Conservation (phyloP, 2,329 filamentous ascomycete genomes). For the Pseudomassariella vexata region DNA sequence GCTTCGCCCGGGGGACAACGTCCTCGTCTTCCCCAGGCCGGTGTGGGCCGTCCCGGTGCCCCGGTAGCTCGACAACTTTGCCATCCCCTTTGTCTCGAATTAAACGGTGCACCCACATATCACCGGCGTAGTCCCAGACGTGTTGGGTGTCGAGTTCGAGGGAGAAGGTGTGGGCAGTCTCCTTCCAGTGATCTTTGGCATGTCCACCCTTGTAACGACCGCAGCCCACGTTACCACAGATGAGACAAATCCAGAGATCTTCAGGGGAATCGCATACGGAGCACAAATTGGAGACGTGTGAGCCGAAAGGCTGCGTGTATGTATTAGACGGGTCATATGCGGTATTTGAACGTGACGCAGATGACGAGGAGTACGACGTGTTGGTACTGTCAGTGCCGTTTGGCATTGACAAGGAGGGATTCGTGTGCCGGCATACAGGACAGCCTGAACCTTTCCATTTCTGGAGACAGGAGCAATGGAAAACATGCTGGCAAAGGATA, state of each 20-base stretch:
- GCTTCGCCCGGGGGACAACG: slow-evolving; percentile 62
- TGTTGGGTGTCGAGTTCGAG: slow-evolving; percentile 91
- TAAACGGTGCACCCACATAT: slow-evolving; percentile 91
- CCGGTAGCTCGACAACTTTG: slow-evolving; percentile 85
- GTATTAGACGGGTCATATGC: slow-evolving; percentile 42
- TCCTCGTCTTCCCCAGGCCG: slow-evolving; percentile 47
- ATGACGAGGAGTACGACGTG: slow-evolving; percentile 9
- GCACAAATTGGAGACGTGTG: slow-evolving; percentile 64
- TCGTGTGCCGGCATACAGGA: slow-evolving; percentile 88
- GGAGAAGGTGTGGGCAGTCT: slow-evolving; percentile 83
- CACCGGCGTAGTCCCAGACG: slow-evolving; percentile 96
- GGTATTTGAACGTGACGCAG: slow-evolving; percentile 14
- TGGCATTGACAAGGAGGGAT: slow-evolving; percentile 26
- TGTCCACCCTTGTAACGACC: slow-evolving; percentile 92
- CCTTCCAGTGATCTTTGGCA: slow-evolving; percentile 88
- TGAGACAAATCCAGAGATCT: slow-evolving; percentile 92
- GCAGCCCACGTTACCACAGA: slow-evolving; percentile 89
- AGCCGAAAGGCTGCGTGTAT: slow-evolving; percentile 51
- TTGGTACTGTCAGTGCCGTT: slow-evolving; percentile 1
- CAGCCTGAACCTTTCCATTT: slow-evolving; percentile 95
- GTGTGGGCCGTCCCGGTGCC: slow-evolving; percentile 28
- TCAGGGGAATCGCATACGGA: slow-evolving; percentile 71
- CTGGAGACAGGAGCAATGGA: slow-evolving; percentile 92
- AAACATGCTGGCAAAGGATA: slow-evolving; percentile 95
- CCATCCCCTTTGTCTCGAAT: slow-evolving; percentile 92